These are phyloP conservation scores for Leavenworthia alabamica DNA, from an alignment of 345 rosid genomes.

Conservation along the genomic window DNA sequence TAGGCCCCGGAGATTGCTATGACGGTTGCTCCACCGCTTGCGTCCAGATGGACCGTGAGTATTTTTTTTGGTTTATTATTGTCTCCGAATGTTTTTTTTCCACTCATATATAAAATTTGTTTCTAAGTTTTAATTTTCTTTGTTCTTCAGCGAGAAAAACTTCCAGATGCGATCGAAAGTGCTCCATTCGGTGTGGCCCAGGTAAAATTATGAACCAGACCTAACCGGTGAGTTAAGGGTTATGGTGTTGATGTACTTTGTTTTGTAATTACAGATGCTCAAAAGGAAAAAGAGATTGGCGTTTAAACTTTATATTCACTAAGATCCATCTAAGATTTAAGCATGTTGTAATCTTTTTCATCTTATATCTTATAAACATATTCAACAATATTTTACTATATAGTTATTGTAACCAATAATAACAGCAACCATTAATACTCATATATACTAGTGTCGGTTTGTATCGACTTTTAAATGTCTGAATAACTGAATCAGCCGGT, in stretches of 20 bases:
- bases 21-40: conserved; percentile 53
- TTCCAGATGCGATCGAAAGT: conserved; percentile 46
- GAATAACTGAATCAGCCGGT: too few relatives aligned
- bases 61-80: neutral
- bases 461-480: too few relatives aligned
- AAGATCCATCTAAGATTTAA: too few relatives aligned
- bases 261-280: conserved; percentile 11
- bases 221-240: too few relatives aligned
- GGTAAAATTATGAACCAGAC: conserved; percentile 26
- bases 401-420: too few relatives aligned
- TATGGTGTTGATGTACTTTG: too few relatives aligned
- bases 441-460: too few relatives aligned
- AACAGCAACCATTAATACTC: too few relatives aligned
- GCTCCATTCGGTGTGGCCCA: conserved; percentile 47
- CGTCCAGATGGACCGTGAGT: conserved; percentile 37
- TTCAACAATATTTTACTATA: too few relatives aligned
- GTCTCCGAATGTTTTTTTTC: neutral
- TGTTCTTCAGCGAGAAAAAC: conserved; percentile 38
- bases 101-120: neutral
- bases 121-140: neutral
- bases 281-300: conserved; percentile 6
- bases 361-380: too few relatives aligned
- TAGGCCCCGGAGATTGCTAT: conserved; percentile 39
- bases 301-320: neutral
- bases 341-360: too few relatives aligned